phyloP scores from a whole-genome alignment of 106 monocot species.

The Acanthochlamys bracteata region DNA sequence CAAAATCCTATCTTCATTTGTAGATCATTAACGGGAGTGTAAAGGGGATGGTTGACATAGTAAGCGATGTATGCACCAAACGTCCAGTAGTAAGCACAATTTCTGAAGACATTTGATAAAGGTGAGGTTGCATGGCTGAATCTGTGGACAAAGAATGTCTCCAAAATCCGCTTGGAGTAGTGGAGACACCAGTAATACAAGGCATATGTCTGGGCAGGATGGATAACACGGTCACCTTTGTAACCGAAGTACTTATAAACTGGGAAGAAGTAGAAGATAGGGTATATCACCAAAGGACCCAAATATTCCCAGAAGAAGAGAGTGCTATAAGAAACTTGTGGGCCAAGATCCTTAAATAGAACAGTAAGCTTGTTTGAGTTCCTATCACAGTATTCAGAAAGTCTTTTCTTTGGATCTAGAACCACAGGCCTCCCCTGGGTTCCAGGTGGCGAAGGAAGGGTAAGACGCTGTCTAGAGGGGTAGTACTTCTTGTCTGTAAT shows the following conservation, averaged over 20 bases:
- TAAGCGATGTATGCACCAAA: conserved; percentile 83
- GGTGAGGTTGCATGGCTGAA: conserved; percentile 98
- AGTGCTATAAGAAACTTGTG: conserved; percentile 68
- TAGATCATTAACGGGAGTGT: conserved; percentile 61
- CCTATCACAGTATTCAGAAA: conserved; percentile 60
- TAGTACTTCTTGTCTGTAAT: conserved; percentile 73
- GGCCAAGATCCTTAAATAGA: conserved; percentile 79
- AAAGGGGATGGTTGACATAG: conserved; percentile 75
- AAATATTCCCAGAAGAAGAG: conserved; percentile 95
- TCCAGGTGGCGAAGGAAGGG: conserved; percentile 50
- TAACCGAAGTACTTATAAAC: conserved; percentile 93
- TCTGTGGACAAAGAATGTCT: conserved; percentile 89
- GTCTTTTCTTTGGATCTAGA: conserved; percentile 48
- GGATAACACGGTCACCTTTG: conserved; percentile 38
- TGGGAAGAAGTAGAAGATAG: conserved; percentile 74
- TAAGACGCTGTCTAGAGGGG: conserved; percentile 84
- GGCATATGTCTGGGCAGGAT: conserved; percentile 74
- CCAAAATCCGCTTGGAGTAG: conserved; percentile 85
- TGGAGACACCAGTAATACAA: conserved; percentile 91
- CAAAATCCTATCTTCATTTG: conserved; percentile 75
- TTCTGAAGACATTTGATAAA: conserved; percentile 76
- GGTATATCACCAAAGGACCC: conserved; percentile 80
- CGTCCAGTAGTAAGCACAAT: conserved; percentile 87
- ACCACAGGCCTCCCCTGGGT: conserved; percentile 39
- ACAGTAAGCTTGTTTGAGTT: conserved; percentile 47